phyloP scores from a whole-genome alignment of 2,329 filamentous ascomycete genomes.

The Penicillium sp. region DNA sequence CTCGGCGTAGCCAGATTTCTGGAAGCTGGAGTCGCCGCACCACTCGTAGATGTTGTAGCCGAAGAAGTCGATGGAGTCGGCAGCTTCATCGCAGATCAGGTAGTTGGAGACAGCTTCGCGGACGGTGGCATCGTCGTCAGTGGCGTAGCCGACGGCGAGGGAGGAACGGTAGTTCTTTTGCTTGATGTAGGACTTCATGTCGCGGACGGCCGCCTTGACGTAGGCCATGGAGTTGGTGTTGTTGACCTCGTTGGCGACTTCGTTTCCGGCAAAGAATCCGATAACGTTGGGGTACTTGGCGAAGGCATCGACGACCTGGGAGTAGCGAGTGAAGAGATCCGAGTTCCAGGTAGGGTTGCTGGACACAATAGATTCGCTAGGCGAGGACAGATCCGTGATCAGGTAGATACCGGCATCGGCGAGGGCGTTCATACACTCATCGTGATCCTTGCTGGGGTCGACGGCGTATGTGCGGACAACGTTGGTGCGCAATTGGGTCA shows the following conservation, averaged over 20 bases:
- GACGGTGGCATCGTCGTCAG: conserved; percentile 85
- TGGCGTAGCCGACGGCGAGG: conserved; percentile 91
- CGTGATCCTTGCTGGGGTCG: conserved; percentile 74
- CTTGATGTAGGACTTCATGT: conserved; percentile 93
- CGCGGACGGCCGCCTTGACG: conserved; percentile 96
- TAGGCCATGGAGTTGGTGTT: conserved; percentile 90
- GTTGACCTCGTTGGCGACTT: conserved; percentile 84
- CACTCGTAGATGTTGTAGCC: conserved; percentile 99
- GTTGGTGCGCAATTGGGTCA: conserved; percentile 80
- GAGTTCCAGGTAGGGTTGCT: conserved; percentile 75
- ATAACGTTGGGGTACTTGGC: conserved; percentile 84
- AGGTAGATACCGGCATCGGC: conserved; percentile 89
- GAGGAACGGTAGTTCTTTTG: conserved; percentile 65
- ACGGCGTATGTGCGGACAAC: conserved; percentile 93
- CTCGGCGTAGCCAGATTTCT: conserved; percentile 72
- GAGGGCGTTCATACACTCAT: conserved; percentile 78
- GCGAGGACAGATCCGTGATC: conserved; percentile 84
- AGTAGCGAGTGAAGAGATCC: conserved; percentile 76
- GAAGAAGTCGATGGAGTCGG: conserved; percentile 86
- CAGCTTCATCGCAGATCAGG: conserved; percentile 80
- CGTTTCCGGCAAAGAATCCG: conserved; percentile 98
- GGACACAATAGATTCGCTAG: conserved; percentile 79
- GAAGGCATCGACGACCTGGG: conserved; percentile 75
- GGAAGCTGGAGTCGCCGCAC: conserved; percentile 82
- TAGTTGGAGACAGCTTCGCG: conserved; percentile 80